A percentile compares a stretch with the other conserved stretches of the same genome.
phyloP scores from a whole-genome alignment of 2,329 filamentous ascomycete species.

The Emmonsiellopsis sp. region DNA sequence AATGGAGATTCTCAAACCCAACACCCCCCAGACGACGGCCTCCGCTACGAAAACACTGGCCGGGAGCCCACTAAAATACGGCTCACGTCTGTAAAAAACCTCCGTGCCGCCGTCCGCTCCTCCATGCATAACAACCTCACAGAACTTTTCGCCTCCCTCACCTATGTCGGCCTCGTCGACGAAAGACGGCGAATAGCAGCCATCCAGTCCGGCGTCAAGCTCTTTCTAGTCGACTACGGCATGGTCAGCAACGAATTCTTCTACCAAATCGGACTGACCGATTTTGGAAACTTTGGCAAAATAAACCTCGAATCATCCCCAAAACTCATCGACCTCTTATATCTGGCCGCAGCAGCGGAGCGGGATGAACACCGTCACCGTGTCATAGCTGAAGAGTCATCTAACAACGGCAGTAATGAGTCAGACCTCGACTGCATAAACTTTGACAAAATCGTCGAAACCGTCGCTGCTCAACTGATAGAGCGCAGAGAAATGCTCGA shows the following conservation, averaged over 20 bases:
- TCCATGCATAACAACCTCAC: constrained; percentile 77
- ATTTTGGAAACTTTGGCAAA: constrained; percentile 88
- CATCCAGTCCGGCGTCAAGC: constrained; percentile 82
- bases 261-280: constrained; percentile 87
- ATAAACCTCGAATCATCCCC: constrained; percentile 74
- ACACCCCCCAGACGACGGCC: constrained; percentile 34
- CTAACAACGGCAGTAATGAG: not conserved
- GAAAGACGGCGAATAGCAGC: constrained; percentile 78
- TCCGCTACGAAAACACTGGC: constrained; percentile 63
- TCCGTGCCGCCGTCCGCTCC: constrained; percentile 71
- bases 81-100: constrained; percentile 73
- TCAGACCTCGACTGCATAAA: constrained; percentile 58
- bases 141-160: constrained; percentile 77
- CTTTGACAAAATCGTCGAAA: constrained; percentile 53
- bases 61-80: constrained; percentile 61
- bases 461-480: constrained; percentile 46
- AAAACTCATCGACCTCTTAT: constrained; percentile 59
- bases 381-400: not conserved
- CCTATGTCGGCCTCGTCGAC: constrained; percentile 89
- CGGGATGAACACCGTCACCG: constrained; percentile 32
- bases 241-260: constrained; percentile 81
- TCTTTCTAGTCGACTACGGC: constrained; percentile 90
- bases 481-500: constrained; percentile 73
- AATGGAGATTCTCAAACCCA: constrained; percentile 26
- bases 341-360: constrained; percentile 64